A percentile compares a stretch with the other conserved stretches of the same genome.
phyloP scores from a whole-genome alignment of 305 asterid genomes.

The Solanum hybrid region DNA sequence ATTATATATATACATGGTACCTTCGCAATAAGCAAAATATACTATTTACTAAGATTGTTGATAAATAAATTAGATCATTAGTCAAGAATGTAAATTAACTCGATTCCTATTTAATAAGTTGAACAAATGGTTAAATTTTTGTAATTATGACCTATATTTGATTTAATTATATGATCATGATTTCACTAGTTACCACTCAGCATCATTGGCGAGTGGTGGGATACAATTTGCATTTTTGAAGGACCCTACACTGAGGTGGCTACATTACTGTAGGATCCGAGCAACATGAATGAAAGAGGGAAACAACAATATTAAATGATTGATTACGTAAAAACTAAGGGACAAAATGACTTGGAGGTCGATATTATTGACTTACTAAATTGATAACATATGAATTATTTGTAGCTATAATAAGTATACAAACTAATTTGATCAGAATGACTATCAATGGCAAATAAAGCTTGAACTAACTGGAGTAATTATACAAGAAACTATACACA shows the following conservation, averaged over 20 bases:
- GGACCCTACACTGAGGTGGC: neutral
- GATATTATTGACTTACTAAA: neutral
- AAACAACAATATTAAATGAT: neutral
- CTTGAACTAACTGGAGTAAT: neutral
- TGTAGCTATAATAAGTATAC: neutral
- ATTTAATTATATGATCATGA: neutral
- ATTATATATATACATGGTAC: neutral
- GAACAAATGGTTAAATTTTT: neutral
- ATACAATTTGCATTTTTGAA: neutral
- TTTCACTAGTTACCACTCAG: neutral
- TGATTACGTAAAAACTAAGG: neutral
- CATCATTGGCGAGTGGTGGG: neutral
- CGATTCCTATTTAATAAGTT: neutral
- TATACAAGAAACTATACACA: neutral
- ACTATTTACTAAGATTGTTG: neutral
- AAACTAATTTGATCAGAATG: neutral
- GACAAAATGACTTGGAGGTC: neutral
- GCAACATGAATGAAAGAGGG: neutral
- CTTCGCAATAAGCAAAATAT: neutral
- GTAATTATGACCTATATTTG: neutral
- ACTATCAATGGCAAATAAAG: neutral
- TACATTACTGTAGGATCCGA: neutral
- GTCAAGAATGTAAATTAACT: neutral
- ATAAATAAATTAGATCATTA: neutral
- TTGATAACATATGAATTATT: neutral